Evolutionary conservation across 129 eudicot species (phyloP).

Genomic region (Centaurea solstitialis): DNA sequence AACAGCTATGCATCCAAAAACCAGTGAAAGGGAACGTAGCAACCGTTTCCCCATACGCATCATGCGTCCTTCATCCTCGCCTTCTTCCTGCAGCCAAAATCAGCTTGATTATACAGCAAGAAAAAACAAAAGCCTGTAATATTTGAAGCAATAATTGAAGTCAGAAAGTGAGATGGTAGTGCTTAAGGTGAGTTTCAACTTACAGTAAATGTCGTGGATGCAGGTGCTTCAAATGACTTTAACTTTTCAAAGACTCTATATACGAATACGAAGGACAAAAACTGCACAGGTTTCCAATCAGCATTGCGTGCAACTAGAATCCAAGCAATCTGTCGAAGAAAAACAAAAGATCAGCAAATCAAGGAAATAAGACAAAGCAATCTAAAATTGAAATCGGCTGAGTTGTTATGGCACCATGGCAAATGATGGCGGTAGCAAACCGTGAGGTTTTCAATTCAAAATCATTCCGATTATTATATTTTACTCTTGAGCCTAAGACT

Average conservation of each 20-base stretch:
- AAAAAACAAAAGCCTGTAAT: background rate
- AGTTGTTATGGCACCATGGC: background rate
- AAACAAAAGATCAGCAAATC: background rate
- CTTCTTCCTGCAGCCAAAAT: constrained; percentile 73
- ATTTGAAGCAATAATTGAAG: constrained; percentile 9
- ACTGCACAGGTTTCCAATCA: constrained; percentile 87
- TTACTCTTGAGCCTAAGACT: too few relatives aligned
- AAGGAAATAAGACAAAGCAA: background rate
- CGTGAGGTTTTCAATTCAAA: background rate
- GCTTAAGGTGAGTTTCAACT: constrained; percentile 26
- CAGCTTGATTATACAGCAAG: background rate
- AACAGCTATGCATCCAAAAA: constrained; percentile 72
- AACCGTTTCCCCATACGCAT: constrained; percentile 87
- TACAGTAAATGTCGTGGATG: constrained; percentile 64
- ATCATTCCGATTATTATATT: too few relatives aligned
- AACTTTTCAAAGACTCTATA: constrained; percentile 91
- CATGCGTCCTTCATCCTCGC: constrained; percentile 88
- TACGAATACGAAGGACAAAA: constrained; percentile 64
- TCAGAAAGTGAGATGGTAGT: background rate
- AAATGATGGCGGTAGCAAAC: background rate
- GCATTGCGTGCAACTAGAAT: constrained; percentile 62
- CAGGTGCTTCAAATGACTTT: constrained; percentile 68
- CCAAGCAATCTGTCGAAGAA: constrained; percentile 76
- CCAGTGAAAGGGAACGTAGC: constrained; percentile 80
- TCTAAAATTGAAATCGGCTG: background rate